These are phyloP conservation scores for Myxozyma mucilagina DNA, from an alignment of 805 yeast species.

Conservation along the genomic window DNA sequence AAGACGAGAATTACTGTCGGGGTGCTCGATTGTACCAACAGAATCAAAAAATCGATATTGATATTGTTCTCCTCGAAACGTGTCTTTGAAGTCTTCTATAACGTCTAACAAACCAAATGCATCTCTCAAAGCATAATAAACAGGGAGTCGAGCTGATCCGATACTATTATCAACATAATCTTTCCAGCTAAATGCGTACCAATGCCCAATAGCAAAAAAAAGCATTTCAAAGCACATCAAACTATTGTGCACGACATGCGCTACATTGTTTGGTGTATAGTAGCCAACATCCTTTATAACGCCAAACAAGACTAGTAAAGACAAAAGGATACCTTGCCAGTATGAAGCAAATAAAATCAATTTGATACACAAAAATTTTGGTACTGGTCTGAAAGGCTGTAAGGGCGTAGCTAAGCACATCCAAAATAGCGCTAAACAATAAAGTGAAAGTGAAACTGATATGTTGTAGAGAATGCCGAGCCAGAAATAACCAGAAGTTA, in stretches of 20 bases:
- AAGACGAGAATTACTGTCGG: conserved; percentile 61
- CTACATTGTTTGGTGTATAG: conserved; percentile 43
- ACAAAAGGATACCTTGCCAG: conserved; percentile 82
- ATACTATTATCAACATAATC: conserved; percentile 70
- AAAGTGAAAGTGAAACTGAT: conserved; percentile 78
- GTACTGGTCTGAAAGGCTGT: conserved; percentile 80
- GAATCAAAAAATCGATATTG: conserved; percentile 84
- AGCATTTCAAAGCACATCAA: conserved; percentile 80
- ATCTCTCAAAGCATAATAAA: conserved; percentile 68
- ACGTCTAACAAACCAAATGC: conserved; percentile 77
- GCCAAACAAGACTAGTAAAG: conserved; percentile 42
- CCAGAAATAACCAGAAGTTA: conserved; percentile 59
- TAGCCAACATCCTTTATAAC: conserved; percentile 40
- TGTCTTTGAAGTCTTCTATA: conserved; percentile 68
- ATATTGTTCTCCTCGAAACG: conserved; percentile 70
- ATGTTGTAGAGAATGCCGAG: conserved; percentile 69
- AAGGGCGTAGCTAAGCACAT: conserved; percentile 78
- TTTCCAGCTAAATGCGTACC: conserved; percentile 75
- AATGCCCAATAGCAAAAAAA: conserved; percentile 85
- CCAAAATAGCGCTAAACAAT: conserved; percentile 90
- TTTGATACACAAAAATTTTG: conserved; percentile 83
- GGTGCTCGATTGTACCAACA: conserved; percentile 70
- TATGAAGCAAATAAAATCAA: conserved; percentile 95
- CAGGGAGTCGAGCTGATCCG: conserved; percentile 64
- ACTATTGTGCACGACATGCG: conserved; percentile 71